Conservation (phyloP, 2,329 filamentous ascomycete species). For the Alternaria brassicae region DNA sequence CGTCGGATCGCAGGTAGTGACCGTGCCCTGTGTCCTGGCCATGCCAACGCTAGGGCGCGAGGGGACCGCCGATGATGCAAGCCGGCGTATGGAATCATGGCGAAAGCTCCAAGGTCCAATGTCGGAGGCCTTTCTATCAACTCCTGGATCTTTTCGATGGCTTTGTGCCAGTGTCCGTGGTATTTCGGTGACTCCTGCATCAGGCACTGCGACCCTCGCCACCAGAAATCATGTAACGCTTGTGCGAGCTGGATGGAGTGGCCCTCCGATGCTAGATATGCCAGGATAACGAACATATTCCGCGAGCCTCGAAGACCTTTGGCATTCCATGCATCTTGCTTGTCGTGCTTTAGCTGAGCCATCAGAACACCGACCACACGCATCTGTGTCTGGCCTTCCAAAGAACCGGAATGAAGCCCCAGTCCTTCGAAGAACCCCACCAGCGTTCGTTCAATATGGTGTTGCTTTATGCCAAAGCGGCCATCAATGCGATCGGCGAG, state of each 20-base stretch:
- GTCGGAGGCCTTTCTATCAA: not conserved
- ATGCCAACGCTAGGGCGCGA: not conserved
- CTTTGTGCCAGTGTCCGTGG: not conserved
- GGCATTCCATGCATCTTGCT: not conserved
- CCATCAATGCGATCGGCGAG: not conserved
- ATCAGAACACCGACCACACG: not conserved
- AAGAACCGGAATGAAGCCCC: too few species aligned
- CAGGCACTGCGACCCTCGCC: not conserved
- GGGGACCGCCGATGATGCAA: not conserved
- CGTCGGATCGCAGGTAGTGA: conserved; percentile 3
- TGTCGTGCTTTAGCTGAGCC: not conserved
- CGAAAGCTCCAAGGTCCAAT: not conserved
- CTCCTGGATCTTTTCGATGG: not conserved
- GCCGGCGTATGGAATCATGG: not conserved
- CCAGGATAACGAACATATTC: not conserved
- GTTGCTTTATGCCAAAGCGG: not conserved
- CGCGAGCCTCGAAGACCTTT: not conserved
- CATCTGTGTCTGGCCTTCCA: not conserved
- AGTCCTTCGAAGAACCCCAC: not conserved
- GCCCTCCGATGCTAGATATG: not conserved
- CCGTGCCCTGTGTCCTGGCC: not conserved
- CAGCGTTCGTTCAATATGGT: not conserved
- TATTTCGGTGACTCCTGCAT: not conserved
- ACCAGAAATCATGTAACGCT: not conserved
- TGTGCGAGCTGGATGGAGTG: not conserved